A percentile compares a stretch with the other conserved stretches of the same genome.
phyloP scores from a whole-genome alignment of 768 basidiomycete genomes.

The Russula virescens region DNA sequence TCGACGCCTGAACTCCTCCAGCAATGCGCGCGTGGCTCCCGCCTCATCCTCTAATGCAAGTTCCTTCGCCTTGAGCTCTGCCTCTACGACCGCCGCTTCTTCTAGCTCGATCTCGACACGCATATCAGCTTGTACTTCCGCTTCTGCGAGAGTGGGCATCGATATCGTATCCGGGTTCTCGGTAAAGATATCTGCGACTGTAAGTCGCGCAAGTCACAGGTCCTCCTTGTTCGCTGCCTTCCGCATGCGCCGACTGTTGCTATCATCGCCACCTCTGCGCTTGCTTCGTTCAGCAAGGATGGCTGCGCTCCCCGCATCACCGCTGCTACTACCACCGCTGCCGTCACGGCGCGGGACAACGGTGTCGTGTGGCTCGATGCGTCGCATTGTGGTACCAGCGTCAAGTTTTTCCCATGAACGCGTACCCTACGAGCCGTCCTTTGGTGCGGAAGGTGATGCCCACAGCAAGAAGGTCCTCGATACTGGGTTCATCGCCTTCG shows the following conservation, averaged over 20 bases:
- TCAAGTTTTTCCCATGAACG: constrained; percentile 36
- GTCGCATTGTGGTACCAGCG: constrained; percentile 34
- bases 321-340: constrained; percentile 22
- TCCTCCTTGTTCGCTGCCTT: constrained; percentile 22
- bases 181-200: constrained; percentile 32
- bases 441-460: neutral
- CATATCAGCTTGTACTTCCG: neutral
- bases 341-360: constrained; percentile 13
- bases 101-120: neutral
- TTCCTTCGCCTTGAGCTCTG: constrained; percentile 19
- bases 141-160: neutral
- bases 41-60: constrained; percentile 27
- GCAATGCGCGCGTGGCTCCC: constrained; percentile 25
- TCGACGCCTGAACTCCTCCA: constrained; percentile 30
- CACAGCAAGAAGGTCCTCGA: constrained; percentile 31
- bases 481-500: constrained; percentile 28
- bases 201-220: constrained; percentile 15
- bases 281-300: neutral
- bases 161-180: neutral
- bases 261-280: neutral
- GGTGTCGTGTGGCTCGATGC: constrained; percentile 23
- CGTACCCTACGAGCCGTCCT: constrained; percentile 31
- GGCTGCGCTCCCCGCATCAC: neutral
- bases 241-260: constrained; percentile 20
- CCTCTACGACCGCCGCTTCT: neutral